Conservation (phyloP, 495 filamentous ascomycete species). For the Cetradonia linearis region DNA sequence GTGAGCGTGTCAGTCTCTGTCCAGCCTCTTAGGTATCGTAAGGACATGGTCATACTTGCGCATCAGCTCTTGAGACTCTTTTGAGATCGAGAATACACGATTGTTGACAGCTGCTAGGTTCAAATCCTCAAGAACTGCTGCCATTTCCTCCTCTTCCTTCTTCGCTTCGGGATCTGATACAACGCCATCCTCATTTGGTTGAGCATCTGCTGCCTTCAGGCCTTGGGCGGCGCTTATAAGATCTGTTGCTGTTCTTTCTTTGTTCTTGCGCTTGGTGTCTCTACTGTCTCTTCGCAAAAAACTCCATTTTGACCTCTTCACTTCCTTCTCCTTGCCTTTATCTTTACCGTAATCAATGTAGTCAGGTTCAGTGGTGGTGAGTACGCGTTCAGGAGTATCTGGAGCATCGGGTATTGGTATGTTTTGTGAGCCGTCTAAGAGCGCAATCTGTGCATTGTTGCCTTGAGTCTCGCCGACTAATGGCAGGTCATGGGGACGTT, state of each 20-base stretch:
- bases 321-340: conserved; percentile 25
- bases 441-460: conserved; percentile 28
- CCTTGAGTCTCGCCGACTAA: conserved; percentile 22
- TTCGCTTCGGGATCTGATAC: conserved; percentile 33
- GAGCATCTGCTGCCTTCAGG: conserved; percentile 24
- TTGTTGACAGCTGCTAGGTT: conserved; percentile 72
- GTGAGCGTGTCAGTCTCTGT: too few species aligned
- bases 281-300: conserved; percentile 35
- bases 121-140: conserved; percentile 63
- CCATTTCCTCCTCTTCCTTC: conserved; percentile 65
- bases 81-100: conserved; percentile 68
- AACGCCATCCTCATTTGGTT: conserved; percentile 30
- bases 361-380: conserved; percentile 23
- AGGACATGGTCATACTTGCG: conserved; percentile 34
- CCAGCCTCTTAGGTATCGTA: too few species aligned
- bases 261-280: conserved; percentile 34
- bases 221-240: conserved; percentile 23
- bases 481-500: conserved; percentile 20
- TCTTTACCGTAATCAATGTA: conserved; percentile 21
- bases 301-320: conserved; percentile 40
- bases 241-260: conserved; percentile 22
- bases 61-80: conserved; percentile 68
- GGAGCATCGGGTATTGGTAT: conserved; percentile 35
- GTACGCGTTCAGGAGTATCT: conserved; percentile 29
- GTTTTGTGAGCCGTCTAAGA: conserved; percentile 28